Evolutionary conservation across 805 yeast genomes (phyloP).

Genomic region (Kazachstania bromeliacearum): DNA sequence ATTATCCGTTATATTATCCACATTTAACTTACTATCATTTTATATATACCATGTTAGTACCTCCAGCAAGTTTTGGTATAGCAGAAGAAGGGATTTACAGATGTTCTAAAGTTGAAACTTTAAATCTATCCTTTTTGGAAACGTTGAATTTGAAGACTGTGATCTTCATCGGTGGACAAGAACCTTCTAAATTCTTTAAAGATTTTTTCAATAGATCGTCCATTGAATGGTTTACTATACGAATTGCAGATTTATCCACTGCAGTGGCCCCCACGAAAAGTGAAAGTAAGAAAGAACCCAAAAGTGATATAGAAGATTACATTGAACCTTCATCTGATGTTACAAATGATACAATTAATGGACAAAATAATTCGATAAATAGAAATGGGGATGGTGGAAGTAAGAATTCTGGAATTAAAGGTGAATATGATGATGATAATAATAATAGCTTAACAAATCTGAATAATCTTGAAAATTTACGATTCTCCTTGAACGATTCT

Average conservation of each 20-base stretch:
- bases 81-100: slow-evolving; percentile 84
- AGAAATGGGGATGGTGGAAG: slow-evolving; percentile 1
- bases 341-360: not conserved
- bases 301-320: slow-evolving; percentile 2
- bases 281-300: slow-evolving; percentile 4
- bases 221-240: slow-evolving; percentile 38
- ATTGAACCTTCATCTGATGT: not conserved
- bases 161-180: slow-evolving; percentile 73
- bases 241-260: slow-evolving; percentile 25
- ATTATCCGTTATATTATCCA: not conserved
- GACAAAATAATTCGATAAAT: not conserved
- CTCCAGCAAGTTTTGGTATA: slow-evolving; percentile 86
- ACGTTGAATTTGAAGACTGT: slow-evolving; percentile 63
- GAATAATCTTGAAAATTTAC: not conserved
- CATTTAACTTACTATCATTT: not conserved
- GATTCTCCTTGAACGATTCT: slow-evolving; percentile 26
- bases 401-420: slow-evolving; percentile 1
- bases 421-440: not conserved
- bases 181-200: slow-evolving; percentile 64
- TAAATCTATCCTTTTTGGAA: slow-evolving; percentile 67
- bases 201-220: slow-evolving; percentile 51
- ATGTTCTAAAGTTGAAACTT: slow-evolving; percentile 67
- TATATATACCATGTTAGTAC: slow-evolving; percentile 54
- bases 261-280: slow-evolving; percentile 2
- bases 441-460: slow-evolving; percentile 1